Evolutionary conservation across 23 red algal genomes (phyloP), one percentile per base, ranked within the genome.

Genomic region (Porphyridium purpureum): DNA sequence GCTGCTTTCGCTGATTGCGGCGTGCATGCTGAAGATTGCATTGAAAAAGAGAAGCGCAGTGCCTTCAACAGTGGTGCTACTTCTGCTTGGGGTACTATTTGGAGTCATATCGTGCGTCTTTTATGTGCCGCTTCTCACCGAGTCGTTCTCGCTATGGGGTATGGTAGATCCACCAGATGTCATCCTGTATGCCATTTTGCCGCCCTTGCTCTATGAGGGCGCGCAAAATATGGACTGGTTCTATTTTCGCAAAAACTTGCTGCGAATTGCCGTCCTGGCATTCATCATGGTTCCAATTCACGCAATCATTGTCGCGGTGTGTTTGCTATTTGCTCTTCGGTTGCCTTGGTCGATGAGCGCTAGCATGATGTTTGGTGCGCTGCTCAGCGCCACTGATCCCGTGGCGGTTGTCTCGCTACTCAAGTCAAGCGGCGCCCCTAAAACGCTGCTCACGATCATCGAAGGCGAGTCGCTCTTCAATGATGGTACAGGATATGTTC

Each of bases 391-490:
- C 8, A 62, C 57, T 8, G 57, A 62, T 32, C 57, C 57, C 3
- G 38, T 62, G 4, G 38, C 33, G 31, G 35, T 34, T 41, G 38
- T 47, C 14, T 36, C 57, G 1, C 17, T 47, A 2, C 24, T 62
- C 2, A 62, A 62, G 11, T 27, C 31, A 47, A 36, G 31, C 11
- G 57, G 57, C 2, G 57, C 38, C 4, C 9, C 33, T 5, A 27
- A 34, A 5, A 44, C 31, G 1, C 7, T 62, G 35, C 31, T 27
- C 5, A 62, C 57, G 2, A 15, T 62, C 8, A 62, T 62, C 35
- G 57, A 62, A 47, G 57, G 57, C 3, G 57, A 62, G 20, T 62
- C 57, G 9, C 24, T 62, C 3, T 62, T 58, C 8, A 62, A 62
- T 8, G 57, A 62, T 50, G 57, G 57, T 20, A 44, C 33, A 41